Percentiles rank a stretch among this genome's conserved stretches.
These are phyloP conservation scores for Rhodotorula babjevae DNA, from an alignment of 768 basidiomycete species.

Conservation along the genomic window DNA sequence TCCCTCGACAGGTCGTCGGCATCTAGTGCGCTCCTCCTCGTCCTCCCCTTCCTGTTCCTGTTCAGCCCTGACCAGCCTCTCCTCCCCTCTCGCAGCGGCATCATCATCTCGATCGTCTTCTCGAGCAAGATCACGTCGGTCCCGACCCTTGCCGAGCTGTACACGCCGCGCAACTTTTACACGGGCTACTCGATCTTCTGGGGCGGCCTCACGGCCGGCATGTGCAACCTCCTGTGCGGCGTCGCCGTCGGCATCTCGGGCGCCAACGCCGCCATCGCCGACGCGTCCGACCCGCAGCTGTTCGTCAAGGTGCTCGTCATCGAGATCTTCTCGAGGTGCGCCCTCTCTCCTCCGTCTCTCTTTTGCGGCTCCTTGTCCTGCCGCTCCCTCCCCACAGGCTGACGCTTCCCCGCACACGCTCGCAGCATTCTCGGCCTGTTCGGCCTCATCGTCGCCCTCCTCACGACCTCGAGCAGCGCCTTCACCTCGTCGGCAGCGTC, in stretches of 20 bases:
- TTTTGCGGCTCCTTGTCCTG: constrained; percentile 29
- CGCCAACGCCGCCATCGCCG: constrained; percentile 87
- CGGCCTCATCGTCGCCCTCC: constrained; percentile 17
- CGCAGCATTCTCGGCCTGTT: constrained; percentile 15
- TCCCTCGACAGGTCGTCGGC: constrained; percentile 73
- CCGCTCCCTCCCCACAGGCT: background rate
- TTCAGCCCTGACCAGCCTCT: background rate
- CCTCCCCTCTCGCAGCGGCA: constrained; percentile 20
- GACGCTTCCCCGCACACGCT: background rate
- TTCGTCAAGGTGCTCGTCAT: constrained; percentile 97
- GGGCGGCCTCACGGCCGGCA: constrained; percentile 89
- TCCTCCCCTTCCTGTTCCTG: background rate
- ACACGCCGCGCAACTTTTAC: constrained; percentile 84
- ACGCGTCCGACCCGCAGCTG: constrained; percentile 87
- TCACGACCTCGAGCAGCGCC: background rate
- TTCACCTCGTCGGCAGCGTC: background rate
- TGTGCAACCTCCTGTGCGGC: constrained; percentile 92
- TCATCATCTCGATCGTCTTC: constrained; percentile 92
- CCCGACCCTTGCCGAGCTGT: constrained; percentile 62
- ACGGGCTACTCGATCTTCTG: constrained; percentile 95
- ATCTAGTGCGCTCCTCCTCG: constrained; percentile 73
- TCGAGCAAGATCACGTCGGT: constrained; percentile 64
- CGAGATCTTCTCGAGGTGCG: constrained; percentile 51
- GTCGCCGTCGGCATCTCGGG: constrained; percentile 91
- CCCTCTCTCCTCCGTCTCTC: constrained; percentile 16